phyloP scores from a whole-genome alignment of 1,284 basidiomycete genomes.

The Melampsora americana region DNA sequence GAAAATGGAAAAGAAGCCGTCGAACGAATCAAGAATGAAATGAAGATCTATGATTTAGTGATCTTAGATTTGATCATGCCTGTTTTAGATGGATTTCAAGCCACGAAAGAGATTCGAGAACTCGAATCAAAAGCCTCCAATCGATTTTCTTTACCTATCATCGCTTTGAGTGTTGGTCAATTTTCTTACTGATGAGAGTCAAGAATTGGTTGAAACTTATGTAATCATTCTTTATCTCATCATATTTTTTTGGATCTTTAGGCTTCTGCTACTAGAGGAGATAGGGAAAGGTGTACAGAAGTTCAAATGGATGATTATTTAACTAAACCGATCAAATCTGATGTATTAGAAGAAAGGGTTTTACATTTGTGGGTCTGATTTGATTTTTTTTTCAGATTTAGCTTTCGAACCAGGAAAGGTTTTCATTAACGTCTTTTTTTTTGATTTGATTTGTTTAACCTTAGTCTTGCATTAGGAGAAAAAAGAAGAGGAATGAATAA shows the following conservation, averaged over 20 bases:
- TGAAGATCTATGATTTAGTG: constrained; percentile 49
- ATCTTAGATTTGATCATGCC: constrained; percentile 31
- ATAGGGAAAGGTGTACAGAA: constrained; percentile 50
- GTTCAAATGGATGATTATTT: constrained; percentile 52
- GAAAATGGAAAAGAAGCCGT: constrained; percentile 49
- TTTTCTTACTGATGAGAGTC: neutral
- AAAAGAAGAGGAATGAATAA: too few relatives aligned
- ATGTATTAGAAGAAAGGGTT: constrained; percentile 47
- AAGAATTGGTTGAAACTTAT: too few relatives aligned
- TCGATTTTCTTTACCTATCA: constrained; percentile 20
- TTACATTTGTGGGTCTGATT: constrained; percentile 14
- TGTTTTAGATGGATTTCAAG: constrained; percentile 30
- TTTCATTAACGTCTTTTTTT: too few relatives aligned
- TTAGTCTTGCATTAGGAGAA: too few relatives aligned
- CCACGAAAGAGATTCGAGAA: constrained; percentile 22
- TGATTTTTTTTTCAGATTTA: neutral
- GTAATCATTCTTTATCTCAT: too few relatives aligned
- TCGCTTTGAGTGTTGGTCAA: constrained; percentile 18
- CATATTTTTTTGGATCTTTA: too few relatives aligned
- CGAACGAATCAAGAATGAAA: constrained; percentile 18
- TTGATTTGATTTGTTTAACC: too few relatives aligned
- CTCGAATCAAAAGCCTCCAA: neutral
- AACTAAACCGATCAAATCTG: constrained; percentile 52
- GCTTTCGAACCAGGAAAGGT: too few relatives aligned
- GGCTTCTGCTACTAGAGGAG: constrained; percentile 51